A percentile compares a stretch with the other conserved stretches of the same genome.
These are phyloP conservation scores for Sphagnum magellanicum DNA, from an alignment of 228 moss, liverwort and hornwort genomes.

Conservation along the genomic window DNA sequence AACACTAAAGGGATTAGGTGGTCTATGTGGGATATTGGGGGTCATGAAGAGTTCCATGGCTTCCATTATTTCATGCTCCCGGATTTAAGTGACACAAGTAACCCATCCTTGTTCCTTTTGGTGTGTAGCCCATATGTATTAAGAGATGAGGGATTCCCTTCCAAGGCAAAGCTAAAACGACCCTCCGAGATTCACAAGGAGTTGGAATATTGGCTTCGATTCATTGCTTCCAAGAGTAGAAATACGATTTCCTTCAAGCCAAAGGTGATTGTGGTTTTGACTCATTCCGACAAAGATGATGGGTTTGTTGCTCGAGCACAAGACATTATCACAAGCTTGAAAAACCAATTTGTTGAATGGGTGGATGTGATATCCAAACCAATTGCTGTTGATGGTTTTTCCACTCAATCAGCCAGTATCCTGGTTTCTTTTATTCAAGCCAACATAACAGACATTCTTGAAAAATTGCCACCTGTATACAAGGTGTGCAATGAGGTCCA, in stretches of 20 bases:
- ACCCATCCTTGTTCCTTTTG: background rate
- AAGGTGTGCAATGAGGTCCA: background rate
- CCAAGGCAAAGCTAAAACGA: background rate
- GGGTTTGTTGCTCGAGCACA: background rate
- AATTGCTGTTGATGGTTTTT: background rate
- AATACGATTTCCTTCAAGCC: background rate
- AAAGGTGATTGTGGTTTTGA: background rate
- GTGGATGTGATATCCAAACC: background rate
- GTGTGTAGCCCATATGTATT: background rate
- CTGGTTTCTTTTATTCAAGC: background rate
- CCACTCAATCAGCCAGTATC: background rate
- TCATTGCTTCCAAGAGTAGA: background rate
- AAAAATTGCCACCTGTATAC: background rate
- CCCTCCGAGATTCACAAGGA: background rate
- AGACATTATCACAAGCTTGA: background rate
- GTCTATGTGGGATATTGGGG: background rate
- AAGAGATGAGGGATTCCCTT: background rate
- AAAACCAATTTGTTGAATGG: background rate
- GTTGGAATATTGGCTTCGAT: conserved; percentile 1
- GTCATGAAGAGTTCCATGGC: background rate
- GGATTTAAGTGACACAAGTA: background rate
- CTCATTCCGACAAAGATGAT: background rate
- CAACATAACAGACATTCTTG: background rate
- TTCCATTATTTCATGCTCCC: background rate
- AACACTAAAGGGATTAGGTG: background rate